Percentiles rank a stretch among this genome's conserved stretches.
These are phyloP conservation scores for Botrytis fabae DNA, from an alignment of 2,329 filamentous ascomycete genomes.

Conservation along the genomic window DNA sequence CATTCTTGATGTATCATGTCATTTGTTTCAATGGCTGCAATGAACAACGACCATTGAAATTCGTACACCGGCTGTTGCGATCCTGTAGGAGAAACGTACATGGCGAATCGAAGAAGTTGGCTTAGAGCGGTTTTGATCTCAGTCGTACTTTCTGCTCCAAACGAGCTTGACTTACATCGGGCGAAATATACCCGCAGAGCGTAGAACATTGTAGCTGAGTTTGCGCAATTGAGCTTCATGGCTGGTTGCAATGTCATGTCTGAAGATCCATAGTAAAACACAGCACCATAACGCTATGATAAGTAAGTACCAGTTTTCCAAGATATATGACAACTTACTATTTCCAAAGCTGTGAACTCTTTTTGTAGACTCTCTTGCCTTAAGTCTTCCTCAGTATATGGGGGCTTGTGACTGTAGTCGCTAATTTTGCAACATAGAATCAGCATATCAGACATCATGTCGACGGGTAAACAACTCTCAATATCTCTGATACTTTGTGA, in stretches of 20 bases:
- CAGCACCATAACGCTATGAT: background rate
- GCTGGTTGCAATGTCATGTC: conserved; percentile 26
- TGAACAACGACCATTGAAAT: conserved; percentile 30
- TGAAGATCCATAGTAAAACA: conserved; percentile 27
- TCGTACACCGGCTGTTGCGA: conserved; percentile 24
- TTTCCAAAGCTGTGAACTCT: background rate
- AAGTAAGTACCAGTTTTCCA: background rate
- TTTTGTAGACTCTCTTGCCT: background rate
- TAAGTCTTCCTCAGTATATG: background rate
- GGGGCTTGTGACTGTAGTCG: background rate
- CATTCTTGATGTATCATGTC: conserved; percentile 29
- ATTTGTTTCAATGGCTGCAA: conserved; percentile 27
- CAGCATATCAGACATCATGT: conserved; percentile 28
- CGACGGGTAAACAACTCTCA: conserved; percentile 25
- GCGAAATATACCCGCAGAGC: conserved; percentile 23
- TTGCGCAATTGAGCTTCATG: conserved; percentile 27
- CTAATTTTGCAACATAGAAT: conserved; percentile 21
- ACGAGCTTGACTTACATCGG: background rate
- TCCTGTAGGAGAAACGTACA: conserved; percentile 17
- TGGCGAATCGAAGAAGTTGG: conserved; percentile 20
- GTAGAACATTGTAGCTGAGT: conserved; percentile 24
- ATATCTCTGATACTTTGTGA: conserved; percentile 28
- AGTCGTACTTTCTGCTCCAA: background rate
- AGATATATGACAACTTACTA: conserved; percentile 2
- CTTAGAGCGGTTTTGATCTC: conserved; percentile 1